Evolutionary conservation across 2,329 filamentous ascomycete genomes (phyloP), one percentile per base, ranked within the genome.

Genomic region (Fusarium pseudocircinatum): DNA sequence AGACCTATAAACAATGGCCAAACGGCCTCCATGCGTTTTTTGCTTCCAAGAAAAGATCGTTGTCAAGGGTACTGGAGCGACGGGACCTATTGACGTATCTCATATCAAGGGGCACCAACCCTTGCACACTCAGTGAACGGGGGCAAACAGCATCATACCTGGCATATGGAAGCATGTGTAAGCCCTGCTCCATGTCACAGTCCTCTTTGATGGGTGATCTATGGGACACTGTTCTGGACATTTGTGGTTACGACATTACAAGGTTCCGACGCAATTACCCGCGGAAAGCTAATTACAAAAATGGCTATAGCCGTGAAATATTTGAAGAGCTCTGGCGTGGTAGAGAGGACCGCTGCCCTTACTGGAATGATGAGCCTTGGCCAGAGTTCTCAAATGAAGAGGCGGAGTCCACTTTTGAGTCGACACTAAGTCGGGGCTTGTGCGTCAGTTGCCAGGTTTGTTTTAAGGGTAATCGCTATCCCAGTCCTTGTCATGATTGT

Each of bases 121-220:
- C 24, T 22, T 28, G 0, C 24, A 1, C 0, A 0, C n/a, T n/a
- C n/a, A n/a, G n/a, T n/a, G n/a, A n/a, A n/a, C 0, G 0, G 8
- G 24, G 8, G 0, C 0, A 0, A 1, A 46, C 43, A 15, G 8
- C 43, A 1, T 46, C 43, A 15, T 0, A 46, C 24, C 0, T 11
- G 0, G 43, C 26, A 28, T 46, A 46, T 22, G 26, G 43, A 28
- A 1, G 4, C 8, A 46, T 46, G 2, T 46, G 43, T 14, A 15
- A 11, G 18, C 6, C 43, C 12, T 46, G 43, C 24, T 46, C 26
- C 1, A 11, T 46, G 18, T 7, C 43, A 0, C 2, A 11, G 26
- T 46, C 43, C 9, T 46, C 43, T 7, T 46, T 46, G 6, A 22
- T 46, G 4, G 43, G 43, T 28, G 43, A 46, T 28, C 26, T 46